These are phyloP conservation scores for Coniochaeta sp. DNA, from an alignment of 2,329 filamentous ascomycete genomes.

Conservation along the genomic window DNA sequence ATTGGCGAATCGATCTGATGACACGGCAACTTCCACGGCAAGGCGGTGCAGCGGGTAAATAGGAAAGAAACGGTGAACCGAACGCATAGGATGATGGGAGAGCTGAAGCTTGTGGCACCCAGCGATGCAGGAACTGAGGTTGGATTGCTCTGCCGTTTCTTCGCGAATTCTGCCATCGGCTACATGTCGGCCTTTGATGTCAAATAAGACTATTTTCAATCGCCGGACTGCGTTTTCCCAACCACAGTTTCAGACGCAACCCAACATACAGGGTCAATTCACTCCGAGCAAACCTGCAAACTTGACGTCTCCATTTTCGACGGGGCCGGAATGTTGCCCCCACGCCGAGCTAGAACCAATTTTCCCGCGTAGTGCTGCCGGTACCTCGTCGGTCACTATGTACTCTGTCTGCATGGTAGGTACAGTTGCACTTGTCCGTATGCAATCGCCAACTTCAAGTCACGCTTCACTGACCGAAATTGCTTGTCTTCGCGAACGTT, in stretches of 20 bases:
- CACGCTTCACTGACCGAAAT: neutral
- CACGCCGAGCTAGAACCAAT: slow-evolving; percentile 10
- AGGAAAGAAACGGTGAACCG: neutral
- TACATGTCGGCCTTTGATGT: neutral
- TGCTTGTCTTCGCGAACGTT: neutral
- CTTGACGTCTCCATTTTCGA: slow-evolving; percentile 8
- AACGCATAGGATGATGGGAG: neutral
- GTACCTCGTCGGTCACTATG: slow-evolving; percentile 6
- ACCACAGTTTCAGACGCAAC: neutral
- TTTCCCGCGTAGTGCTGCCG: slow-evolving; percentile 1
- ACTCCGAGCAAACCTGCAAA: slow-evolving; percentile 1
- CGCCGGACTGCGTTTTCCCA: neutral
- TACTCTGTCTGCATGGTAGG: slow-evolving; percentile 1
- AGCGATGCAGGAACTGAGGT: no score
- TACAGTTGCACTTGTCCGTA: no score
- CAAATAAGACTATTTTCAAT: neutral
- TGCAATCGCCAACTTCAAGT: neutral
- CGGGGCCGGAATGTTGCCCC: slow-evolving; percentile 10
- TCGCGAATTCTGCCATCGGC: neutral
- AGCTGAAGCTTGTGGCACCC: no score
- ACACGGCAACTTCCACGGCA: neutral
- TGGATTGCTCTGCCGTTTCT: neutral
- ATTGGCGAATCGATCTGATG: neutral
- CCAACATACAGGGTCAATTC: neutral
- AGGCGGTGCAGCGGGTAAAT: neutral